phyloP scores from a whole-genome alignment of 257 asterid species.

The Paulownia fortunei region DNA sequence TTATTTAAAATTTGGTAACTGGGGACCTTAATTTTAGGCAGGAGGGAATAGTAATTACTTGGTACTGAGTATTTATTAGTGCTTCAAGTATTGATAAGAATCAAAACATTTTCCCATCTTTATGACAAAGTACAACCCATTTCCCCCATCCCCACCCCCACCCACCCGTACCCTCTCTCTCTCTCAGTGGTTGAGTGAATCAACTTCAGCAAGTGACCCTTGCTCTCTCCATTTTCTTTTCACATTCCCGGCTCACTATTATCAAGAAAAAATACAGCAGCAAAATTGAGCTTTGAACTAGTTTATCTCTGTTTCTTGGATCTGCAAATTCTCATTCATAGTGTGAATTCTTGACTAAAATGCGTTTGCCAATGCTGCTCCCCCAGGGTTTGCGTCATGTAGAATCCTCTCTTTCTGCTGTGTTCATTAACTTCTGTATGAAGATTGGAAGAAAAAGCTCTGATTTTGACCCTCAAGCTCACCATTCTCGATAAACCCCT shows the following conservation, averaged over 20 bases:
- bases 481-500: constrained; percentile 38
- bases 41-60: too few species aligned
- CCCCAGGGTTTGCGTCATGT: constrained; percentile 20
- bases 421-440: constrained; percentile 23
- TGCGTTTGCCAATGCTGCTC: constrained; percentile 38
- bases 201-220: constrained; percentile 21
- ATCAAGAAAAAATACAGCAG: constrained; percentile 22
- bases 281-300: constrained; percentile 12
- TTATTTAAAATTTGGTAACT: too few species aligned
- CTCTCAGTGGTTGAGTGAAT: constrained; percentile 39
- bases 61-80: background rate
- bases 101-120: too few species aligned
- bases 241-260: constrained; percentile 45
- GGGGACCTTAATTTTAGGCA: too few species aligned
- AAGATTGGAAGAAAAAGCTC: constrained; percentile 43
- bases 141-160: background rate
- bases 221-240: constrained; percentile 5
- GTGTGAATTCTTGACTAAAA: constrained; percentile 42
- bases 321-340: constrained; percentile 31
- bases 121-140: too few species aligned
- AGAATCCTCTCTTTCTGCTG: constrained; percentile 36
- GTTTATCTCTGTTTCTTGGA: constrained; percentile 26
- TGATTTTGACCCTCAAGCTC: constrained; percentile 36
- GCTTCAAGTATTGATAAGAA: too few species aligned
- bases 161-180: too few species aligned